Conservation (phyloP, 1,284 basidiomycete genomes). For the Moniliella sp. region DNA sequence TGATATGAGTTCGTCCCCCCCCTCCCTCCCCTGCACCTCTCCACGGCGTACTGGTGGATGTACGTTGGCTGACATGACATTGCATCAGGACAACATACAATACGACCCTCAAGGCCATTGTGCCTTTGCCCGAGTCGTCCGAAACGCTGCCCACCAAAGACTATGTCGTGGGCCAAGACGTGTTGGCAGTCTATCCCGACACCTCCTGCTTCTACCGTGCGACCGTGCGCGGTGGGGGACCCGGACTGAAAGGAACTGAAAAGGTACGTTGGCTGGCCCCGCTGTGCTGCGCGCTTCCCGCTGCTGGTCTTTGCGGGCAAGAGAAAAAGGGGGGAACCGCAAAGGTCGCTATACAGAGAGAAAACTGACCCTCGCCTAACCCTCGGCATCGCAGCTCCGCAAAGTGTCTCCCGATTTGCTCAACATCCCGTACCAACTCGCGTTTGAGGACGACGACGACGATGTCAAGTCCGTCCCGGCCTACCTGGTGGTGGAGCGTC, state of each 20-base stretch:
- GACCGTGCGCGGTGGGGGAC: conserved; percentile 25
- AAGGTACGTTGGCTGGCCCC: conserved; percentile 1
- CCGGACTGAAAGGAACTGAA: conserved; percentile 10
- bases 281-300: not conserved
- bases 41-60: not conserved
- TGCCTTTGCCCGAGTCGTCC: conserved; percentile 20
- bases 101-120: conserved; percentile 22
- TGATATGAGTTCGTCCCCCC: conserved; percentile 1
- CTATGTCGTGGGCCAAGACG: conserved; percentile 16
- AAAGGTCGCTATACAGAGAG: too few species aligned
- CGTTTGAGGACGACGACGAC: conserved; percentile 30
- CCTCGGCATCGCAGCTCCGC: not conserved
- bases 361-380: not conserved
- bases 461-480: conserved; percentile 25
- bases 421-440: conserved; percentile 19
- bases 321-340: not conserved
- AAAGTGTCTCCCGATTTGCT: conserved; percentile 20
- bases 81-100: conserved; percentile 6
- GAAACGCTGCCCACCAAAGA: conserved; percentile 20
- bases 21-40: not conserved
- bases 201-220: conserved; percentile 33
- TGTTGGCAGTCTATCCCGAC: conserved; percentile 31
- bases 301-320: not conserved
- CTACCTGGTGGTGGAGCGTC: conserved; percentile 24
- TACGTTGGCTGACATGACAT: not conserved